Percentiles rank a stretch among this genome's conserved stretches.
phyloP scores from a whole-genome alignment of 78 protist species.

The Dictyostelium intermedium region DNA sequence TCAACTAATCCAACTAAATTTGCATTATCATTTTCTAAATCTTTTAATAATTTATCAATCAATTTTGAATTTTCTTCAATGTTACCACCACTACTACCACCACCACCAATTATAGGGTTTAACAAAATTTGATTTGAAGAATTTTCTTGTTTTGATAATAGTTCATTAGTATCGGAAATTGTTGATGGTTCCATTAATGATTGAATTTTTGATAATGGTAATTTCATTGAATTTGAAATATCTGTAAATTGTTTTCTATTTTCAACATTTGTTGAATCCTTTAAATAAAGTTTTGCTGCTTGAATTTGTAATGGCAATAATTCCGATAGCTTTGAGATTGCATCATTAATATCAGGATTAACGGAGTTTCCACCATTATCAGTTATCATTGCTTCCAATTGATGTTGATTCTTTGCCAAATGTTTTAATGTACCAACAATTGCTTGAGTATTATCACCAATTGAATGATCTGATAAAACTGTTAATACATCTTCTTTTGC shows the following conservation, averaged over 20 bases:
- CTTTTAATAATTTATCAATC: neutral
- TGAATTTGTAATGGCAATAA: constrained; percentile 56
- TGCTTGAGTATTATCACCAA: neutral
- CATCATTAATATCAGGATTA: constrained; percentile 29
- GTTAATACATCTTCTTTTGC: constrained; percentile 32
- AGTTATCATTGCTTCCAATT: constrained; percentile 1
- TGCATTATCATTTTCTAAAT: constrained; percentile 1
- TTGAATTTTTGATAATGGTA: constrained; percentile 26
- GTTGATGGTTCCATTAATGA: constrained; percentile 44
- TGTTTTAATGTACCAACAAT: constrained; percentile 36
- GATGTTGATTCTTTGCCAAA: constrained; percentile 31
- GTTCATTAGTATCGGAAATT: neutral
- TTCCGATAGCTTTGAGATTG: neutral
- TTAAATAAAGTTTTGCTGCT: constrained; percentile 31
- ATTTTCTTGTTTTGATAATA: neutral
- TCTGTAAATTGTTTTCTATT: neutral
- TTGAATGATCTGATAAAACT: neutral
- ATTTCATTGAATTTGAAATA: neutral
- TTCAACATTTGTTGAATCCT: constrained; percentile 13
- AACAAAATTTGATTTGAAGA: neutral
- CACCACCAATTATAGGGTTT: neutral
- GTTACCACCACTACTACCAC: neutral
- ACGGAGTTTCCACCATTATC: neutral
- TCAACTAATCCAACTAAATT: constrained; percentile 25
- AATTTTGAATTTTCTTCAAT: neutral